These are phyloP conservation scores for Moesziomyces sp. DNA, from an alignment of 1,284 basidiomycete genomes.

Conservation along the genomic window DNA sequence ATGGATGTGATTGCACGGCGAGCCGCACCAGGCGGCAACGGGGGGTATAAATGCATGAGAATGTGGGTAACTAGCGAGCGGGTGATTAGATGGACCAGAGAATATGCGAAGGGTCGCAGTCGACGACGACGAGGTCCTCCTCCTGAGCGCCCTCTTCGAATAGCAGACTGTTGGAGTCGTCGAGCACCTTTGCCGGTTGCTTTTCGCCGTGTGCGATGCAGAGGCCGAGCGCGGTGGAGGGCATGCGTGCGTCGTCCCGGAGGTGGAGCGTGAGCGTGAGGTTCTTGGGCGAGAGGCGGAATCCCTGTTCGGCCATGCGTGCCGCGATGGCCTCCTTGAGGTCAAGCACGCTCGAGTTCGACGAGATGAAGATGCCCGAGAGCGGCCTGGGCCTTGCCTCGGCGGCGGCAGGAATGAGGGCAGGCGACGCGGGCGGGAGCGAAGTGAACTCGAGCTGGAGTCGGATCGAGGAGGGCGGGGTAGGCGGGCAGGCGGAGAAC, in stretches of 20 bases:
- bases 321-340: constrained; percentile 34
- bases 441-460: constrained; percentile 31
- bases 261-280: constrained; percentile 25
- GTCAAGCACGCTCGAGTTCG: constrained; percentile 37
- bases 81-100: constrained; percentile 26
- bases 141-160: constrained; percentile 43
- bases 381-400: constrained; percentile 4
- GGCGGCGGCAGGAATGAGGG: background rate
- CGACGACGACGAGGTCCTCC: constrained; percentile 32
- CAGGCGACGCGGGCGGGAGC: constrained; percentile 17
- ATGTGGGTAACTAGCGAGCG: too few relatives aligned
- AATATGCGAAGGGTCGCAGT: constrained; percentile 29
- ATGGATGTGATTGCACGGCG: too few relatives aligned
- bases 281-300: constrained; percentile 28
- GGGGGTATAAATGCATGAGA: too few relatives aligned
- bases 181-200: constrained; percentile 24
- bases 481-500: constrained; percentile 38
- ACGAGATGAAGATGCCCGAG: constrained; percentile 32
- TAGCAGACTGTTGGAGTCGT: constrained; percentile 23
- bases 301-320: constrained; percentile 24
- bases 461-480: constrained; percentile 36
- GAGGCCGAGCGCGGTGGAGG: constrained; percentile 17
- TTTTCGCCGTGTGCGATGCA: constrained; percentile 11
- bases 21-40: too few relatives aligned
- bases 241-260: constrained; percentile 7